Evolutionary conservation across 768 basidiomycete species (phyloP).

Genomic region (Suillus weaverae): DNA sequence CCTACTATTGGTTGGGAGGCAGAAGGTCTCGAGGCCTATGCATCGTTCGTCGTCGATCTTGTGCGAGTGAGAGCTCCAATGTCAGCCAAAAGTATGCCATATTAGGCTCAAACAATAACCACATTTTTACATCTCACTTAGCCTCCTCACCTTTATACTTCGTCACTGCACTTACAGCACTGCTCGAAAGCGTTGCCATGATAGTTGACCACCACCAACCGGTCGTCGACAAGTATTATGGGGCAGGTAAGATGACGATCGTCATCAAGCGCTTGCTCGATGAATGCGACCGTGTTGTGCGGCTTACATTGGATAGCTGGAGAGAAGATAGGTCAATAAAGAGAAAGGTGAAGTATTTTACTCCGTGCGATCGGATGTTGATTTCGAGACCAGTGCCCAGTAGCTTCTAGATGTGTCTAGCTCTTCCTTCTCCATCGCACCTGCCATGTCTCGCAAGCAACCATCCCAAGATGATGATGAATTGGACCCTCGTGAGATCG

Average conservation of each 20-base stretch:
- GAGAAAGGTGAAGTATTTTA: conserved; percentile 56
- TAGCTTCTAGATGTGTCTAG: conserved; percentile 52
- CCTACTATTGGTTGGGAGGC: conserved; percentile 93
- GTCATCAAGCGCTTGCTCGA: conserved; percentile 76
- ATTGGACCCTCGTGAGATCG: conserved; percentile 87
- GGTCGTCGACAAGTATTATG: conserved; percentile 98
- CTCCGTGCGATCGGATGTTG: not conserved
- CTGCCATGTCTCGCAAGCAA: conserved; percentile 33
- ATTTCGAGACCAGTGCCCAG: not conserved
- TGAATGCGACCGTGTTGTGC: conserved; percentile 86
- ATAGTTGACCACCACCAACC: conserved; percentile 98
- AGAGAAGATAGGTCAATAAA: conserved; percentile 86
- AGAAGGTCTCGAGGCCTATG: conserved; percentile 90
- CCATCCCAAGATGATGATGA: conserved; percentile 50
- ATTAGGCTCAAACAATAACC: not conserved
- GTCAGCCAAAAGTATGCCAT: conserved; percentile 72
- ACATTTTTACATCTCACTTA: conserved; percentile 31
- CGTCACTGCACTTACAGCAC: conserved; percentile 82
- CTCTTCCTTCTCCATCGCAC: conserved; percentile 35
- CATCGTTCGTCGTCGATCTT: conserved; percentile 88
- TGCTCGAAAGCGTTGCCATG: conserved; percentile 94
- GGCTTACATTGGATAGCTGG: conserved; percentile 78
- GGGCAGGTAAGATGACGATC: conserved; percentile 77
- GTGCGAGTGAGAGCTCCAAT: conserved; percentile 77
- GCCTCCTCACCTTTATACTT: conserved; percentile 93